Evolutionary conservation across 352 stramenopile genomes (phyloP).

Genomic region (Pythium monospermum): DNA sequence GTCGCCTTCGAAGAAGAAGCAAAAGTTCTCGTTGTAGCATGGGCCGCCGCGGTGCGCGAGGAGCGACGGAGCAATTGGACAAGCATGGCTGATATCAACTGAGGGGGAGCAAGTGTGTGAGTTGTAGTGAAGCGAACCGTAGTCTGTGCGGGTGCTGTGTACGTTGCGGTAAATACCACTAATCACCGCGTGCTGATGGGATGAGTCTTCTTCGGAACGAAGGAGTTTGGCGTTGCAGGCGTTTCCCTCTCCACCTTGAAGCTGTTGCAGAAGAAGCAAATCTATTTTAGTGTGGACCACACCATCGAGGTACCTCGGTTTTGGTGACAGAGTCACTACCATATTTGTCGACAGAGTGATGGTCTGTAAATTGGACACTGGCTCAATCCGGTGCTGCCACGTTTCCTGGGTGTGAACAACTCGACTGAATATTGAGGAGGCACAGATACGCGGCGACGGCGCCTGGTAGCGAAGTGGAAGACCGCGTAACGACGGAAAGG

Average conservation of each 20-base stretch:
- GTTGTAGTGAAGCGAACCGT: too few relatives aligned
- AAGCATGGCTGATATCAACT: slow-evolving; percentile 3
- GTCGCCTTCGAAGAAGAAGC: slow-evolving; percentile 12
- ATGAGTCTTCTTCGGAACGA: too few relatives aligned
- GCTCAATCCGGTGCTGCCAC: slow-evolving; percentile 12
- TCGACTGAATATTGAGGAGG: neutral
- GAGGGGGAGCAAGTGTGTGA: too few relatives aligned
- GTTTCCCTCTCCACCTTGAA: slow-evolving; percentile 21
- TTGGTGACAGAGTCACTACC: neutral
- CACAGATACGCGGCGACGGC: slow-evolving; percentile 13
- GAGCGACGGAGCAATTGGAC: slow-evolving; percentile 4
- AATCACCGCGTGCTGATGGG: slow-evolving; percentile 5
- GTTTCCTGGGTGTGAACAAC: neutral
- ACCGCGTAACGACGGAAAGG: too few relatives aligned
- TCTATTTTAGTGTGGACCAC: slow-evolving; percentile 10
- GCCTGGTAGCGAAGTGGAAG: too few relatives aligned
- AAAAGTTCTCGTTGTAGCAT: slow-evolving; percentile 6
- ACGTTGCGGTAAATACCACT: too few relatives aligned
- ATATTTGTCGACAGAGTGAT: slow-evolving; percentile 7
- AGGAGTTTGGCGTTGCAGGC: too few relatives aligned
- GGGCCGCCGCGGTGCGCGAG: too few relatives aligned
- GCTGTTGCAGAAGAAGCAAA: neutral
- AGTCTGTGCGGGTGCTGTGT: too few relatives aligned
- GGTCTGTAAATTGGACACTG: slow-evolving; percentile 5
- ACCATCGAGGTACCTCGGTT: slow-evolving; percentile 8